Conservation (phyloP, 495 filamentous ascomycete species). For the Xylaria sp. region DNA sequence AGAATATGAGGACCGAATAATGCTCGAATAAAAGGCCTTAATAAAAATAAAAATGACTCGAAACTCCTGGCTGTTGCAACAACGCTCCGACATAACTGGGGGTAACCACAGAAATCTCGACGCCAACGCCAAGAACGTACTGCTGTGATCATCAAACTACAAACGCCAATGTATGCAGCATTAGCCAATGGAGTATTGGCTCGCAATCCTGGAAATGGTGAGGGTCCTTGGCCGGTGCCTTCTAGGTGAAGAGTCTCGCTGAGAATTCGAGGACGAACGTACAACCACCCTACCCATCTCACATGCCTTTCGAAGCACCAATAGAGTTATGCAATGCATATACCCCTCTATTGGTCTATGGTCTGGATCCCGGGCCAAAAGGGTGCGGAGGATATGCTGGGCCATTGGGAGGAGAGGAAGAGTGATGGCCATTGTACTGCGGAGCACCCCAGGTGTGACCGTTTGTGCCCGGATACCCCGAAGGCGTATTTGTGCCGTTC, state of each 20-base stretch:
- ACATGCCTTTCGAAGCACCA: constrained; percentile 36
- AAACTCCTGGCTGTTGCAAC: constrained; percentile 24
- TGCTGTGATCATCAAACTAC: constrained; percentile 37
- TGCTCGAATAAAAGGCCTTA: constrained; percentile 6
- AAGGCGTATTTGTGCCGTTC: constrained; percentile 17
- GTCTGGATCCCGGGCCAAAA: constrained; percentile 37
- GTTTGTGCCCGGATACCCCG: constrained; percentile 4
- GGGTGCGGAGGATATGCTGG: constrained; percentile 34
- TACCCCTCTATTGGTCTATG: constrained; percentile 22
- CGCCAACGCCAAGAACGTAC: constrained; percentile 43
- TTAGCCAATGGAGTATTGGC: constrained; percentile 37
- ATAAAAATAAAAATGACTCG: constrained; percentile 14
- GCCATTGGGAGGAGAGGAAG: constrained; percentile 33
- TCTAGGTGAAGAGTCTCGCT: constrained; percentile 20
- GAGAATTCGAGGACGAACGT: constrained; percentile 11
- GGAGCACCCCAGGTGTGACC: constrained; percentile 13
- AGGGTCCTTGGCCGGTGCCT: constrained; percentile 21
- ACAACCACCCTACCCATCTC: constrained; percentile 16
- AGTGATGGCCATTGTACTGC: constrained; percentile 34
- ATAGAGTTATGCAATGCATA: constrained; percentile 29
- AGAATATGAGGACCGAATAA: constrained; percentile 22
- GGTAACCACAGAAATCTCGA: constrained; percentile 29
- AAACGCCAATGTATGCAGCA: constrained; percentile 44
- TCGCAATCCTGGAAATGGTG: constrained; percentile 31
- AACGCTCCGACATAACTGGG: constrained; percentile 20